Conservation (phyloP, 176 grass and related monocot genomes). For the Oryza punctata region DNA sequence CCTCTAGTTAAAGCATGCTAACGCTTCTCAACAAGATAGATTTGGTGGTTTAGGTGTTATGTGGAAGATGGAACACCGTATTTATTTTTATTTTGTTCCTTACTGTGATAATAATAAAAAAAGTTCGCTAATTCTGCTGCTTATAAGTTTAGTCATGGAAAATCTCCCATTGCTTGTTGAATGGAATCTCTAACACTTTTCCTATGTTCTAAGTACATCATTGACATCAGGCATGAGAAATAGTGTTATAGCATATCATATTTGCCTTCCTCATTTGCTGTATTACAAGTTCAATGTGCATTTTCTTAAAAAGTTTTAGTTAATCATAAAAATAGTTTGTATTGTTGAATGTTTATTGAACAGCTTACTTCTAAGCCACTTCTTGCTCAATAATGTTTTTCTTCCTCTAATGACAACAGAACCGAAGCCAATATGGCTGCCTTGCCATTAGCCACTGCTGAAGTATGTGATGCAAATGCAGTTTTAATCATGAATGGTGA, state of each 20-base stretch:
- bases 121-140: background rate
- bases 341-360: background rate
- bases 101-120: background rate
- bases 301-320: background rate
- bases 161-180: background rate
- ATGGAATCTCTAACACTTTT: background rate
- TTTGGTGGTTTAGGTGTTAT: background rate
- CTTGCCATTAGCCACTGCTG: conserved; percentile 69
- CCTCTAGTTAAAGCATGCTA: background rate
- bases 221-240: too few relatives aligned
- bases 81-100: background rate
- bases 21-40: background rate
- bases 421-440: conserved; percentile 48
- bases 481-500: conserved; percentile 65
- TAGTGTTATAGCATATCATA: background rate
- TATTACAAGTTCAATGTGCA: background rate
- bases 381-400: background rate
- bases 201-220: background rate
- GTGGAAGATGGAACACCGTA: background rate
- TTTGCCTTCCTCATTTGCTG: background rate
- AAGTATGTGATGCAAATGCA: conserved; percentile 77
- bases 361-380: background rate
- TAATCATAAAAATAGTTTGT: background rate
- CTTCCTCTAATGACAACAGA: background rate
- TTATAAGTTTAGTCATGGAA: background rate